Evolutionary conservation across 768 basidiomycete genomes (phyloP).

Genomic region (Suillus subluteus): DNA sequence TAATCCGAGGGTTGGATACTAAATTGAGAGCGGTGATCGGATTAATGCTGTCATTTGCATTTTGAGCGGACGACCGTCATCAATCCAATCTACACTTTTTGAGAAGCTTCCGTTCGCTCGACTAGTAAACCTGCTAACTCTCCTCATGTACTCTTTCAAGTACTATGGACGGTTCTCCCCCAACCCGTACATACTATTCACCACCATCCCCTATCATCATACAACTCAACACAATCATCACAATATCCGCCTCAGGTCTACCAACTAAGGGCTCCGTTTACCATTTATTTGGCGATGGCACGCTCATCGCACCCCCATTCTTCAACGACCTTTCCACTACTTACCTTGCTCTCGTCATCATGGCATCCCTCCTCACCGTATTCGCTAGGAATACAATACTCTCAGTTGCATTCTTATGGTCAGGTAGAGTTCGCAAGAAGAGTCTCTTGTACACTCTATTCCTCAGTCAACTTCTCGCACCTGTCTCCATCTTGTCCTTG

Average conservation of each 20-base stretch:
- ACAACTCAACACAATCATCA: slow-evolving; percentile 50
- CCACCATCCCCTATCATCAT: slow-evolving; percentile 34
- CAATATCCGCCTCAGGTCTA: slow-evolving; percentile 44
- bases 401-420: slow-evolving; percentile 53
- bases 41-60: neutral
- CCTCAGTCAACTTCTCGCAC: slow-evolving; percentile 56
- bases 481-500: slow-evolving; percentile 44
- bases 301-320: slow-evolving; percentile 54
- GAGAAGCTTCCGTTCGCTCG: neutral
- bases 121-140: neutral
- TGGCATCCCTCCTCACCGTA: slow-evolving; percentile 52
- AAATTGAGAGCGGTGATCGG: slow-evolving; percentile 1
- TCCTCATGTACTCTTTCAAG: neutral
- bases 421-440: slow-evolving; percentile 61
- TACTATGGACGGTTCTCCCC: neutral
- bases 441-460: slow-evolving; percentile 60
- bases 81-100: slow-evolving; percentile 15
- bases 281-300: slow-evolving; percentile 55
- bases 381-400: slow-evolving; percentile 57
- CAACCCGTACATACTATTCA: neutral
- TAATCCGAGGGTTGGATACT: no score
- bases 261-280: slow-evolving; percentile 40
- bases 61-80: neutral
- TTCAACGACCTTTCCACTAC: slow-evolving; percentile 44
- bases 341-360: slow-evolving; percentile 48